Evolutionary conservation across 345 rosid genomes (phyloP).

Genomic region (Dovyalis caffra): DNA sequence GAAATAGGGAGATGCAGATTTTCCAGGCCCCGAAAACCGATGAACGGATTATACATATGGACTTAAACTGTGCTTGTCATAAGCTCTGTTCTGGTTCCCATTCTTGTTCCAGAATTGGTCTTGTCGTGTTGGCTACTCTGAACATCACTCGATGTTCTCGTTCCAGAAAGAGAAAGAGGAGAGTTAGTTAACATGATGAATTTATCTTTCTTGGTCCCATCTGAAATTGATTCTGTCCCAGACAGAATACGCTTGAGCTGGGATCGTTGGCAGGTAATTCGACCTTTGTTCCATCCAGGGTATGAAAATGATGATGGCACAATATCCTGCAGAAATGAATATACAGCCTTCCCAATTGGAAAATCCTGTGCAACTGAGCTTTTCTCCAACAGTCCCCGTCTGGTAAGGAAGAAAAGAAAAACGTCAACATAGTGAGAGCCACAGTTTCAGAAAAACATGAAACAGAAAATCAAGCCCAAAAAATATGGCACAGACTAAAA

Average conservation of each 20-base stretch:
- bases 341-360: slow-evolving; percentile 66
- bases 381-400: slow-evolving; percentile 74
- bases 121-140: slow-evolving; percentile 22
- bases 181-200: slow-evolving; percentile 57
- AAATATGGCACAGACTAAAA: not conserved
- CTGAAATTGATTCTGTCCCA: slow-evolving; percentile 44
- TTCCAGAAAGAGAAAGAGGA: slow-evolving; percentile 39
- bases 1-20: not conserved
- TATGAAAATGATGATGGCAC: slow-evolving; percentile 62
- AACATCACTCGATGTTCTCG: slow-evolving; percentile 35
- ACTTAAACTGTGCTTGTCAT: slow-evolving; percentile 49
- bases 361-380: slow-evolving; percentile 48
- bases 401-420: slow-evolving; percentile 27
- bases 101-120: slow-evolving; percentile 34
- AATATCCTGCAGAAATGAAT: slow-evolving; percentile 61
- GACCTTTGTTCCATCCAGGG: slow-evolving; percentile 82
- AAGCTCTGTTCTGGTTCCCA: slow-evolving; percentile 46
- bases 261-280: slow-evolving; percentile 78
- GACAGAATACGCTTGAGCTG: slow-evolving; percentile 69
- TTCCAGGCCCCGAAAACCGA: slow-evolving; percentile 9
- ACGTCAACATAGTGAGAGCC: not conserved
- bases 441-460: not conserved
- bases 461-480: not conserved
- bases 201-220: slow-evolving; percentile 34
- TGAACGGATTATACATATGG: not conserved